Base-by-base conservation (phyloP, 371 early-diverging fungal genomes). In the Smittium culicis region DNA sequence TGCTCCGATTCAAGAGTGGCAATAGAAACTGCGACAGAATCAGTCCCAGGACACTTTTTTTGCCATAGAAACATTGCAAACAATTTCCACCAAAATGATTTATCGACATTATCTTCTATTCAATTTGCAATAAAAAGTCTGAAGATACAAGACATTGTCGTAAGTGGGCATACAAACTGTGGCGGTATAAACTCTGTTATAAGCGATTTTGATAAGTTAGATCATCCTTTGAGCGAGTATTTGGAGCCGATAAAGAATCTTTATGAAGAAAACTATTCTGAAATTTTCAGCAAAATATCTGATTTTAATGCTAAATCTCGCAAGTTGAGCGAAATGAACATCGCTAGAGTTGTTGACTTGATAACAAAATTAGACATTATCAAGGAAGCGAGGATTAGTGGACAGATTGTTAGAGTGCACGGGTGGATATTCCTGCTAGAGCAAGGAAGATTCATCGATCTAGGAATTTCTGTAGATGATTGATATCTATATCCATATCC, bases 21-120 rank as follows among this genome's bases (percentile, higher is more conserved):
- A n/a, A n/a, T n/a, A n/a, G n/a, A n/a, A n/a, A n/a, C n/a, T n/a
- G n/a, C n/a, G n/a, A n/a, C n/a, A n/a, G n/a, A n/a, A n/a, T n/a
- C n/a, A n/a, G n/a, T n/a, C n/a, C n/a, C n/a, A 67, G 96, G 98
- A 56, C 93, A 95, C 58, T 79, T 95, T 34, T 97, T 96, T 79
- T 90, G 92, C 16, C 93, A 93, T 79, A 83, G 96, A 72, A 97
- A 95, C 79, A 93, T 97, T 67, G 98, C 95, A 72, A 96, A 96
- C 77, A 86, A 91, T 24, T 86, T 95, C 33, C 76, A 73, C 5
- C 80, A 83, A 69, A 79, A 83, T 34, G 98, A 97, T 72, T 64
- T 90, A 64, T 91, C 83, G 73, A 80, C 80, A 56, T 81, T 90
- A 25, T 87, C 90, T 2, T 94, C 92, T 64, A 77, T 97, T 31